Base-by-base conservation (phyloP, 148 eudicot genomes). In the Fagopyrum homotropicum region DNA sequence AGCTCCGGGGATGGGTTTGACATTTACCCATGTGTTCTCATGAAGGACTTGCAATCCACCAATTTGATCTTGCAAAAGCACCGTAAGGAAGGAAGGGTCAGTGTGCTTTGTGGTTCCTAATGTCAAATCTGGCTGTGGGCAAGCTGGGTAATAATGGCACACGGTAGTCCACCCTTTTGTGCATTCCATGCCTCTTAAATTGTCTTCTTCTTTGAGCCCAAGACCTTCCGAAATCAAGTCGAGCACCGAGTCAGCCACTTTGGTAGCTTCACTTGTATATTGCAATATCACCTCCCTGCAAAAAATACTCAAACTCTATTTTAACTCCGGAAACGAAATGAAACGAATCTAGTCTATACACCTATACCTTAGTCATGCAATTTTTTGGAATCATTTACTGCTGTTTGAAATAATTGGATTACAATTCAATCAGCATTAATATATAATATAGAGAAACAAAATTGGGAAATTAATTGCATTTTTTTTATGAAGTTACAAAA, bases 1-100 rank as follows among this genome's bases (percentile, higher is more conserved):
- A 17, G 74, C 54, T n/a, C 74, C 74, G 9, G 51, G 52, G 55
- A 45, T 15, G 12, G 73, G 73, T 5, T n/a, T 52, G 52, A 72
- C 30, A 72, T 46, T 49, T 17, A 72, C 51, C 73, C 73, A 72
- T 72, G 17, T 49, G 51, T 72, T 11, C 29, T 19, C 15, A 72
- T 72, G 55, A 2, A 47, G 51, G 17, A 72, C 74, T 72, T 72
- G 74, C 55, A 72, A 26, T 9, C 74, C 74, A 45, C 74, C 74
- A 45, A 48, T 17, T 48, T 71, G 29, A 48, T 71, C 73, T 71
- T 71, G 73, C 30, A 71, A 22, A 4, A 71, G 73, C 35, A 71
- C 54, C 45, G 73, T 71, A 5, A 71, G 29, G 52, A 71, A 71
- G 1, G 55, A 3, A 9, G 74, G 54, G 7, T 72, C 74, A 19